phyloP scores from a whole-genome alignment of 257 asterid species.

The Capsicum baccatum region DNA sequence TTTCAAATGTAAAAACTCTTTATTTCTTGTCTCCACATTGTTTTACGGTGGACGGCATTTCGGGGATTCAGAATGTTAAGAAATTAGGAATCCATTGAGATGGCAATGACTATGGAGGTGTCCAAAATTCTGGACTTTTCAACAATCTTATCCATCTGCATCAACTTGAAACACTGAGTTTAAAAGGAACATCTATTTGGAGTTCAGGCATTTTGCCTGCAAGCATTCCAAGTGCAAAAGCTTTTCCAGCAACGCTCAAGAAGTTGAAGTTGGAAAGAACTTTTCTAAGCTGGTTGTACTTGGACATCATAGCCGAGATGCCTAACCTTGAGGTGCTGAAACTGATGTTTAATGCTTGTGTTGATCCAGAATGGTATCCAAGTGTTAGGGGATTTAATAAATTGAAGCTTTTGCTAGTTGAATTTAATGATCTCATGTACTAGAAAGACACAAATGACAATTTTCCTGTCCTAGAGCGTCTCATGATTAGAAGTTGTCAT shows the following conservation, averaged over 20 bases:
- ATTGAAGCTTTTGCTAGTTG: too few species aligned
- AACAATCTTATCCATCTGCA: background rate
- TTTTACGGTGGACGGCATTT: background rate
- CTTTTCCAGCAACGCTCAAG: conserved; percentile 37
- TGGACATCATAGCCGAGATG: too few species aligned
- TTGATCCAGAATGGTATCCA: too few species aligned
- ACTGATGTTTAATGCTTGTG: too few species aligned
- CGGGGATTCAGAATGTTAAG: background rate
- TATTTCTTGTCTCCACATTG: background rate
- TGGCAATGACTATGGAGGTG: background rate
- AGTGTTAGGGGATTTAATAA: too few species aligned
- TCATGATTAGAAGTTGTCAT: too few species aligned
- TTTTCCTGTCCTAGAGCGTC: too few species aligned
- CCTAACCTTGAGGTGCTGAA: too few species aligned
- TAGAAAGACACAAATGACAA: too few species aligned
- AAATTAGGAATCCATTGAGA: background rate
- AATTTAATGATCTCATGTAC: too few species aligned
- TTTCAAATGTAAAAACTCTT: background rate
- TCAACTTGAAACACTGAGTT: conserved; percentile 4
- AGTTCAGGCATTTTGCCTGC: background rate
- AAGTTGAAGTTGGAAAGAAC: background rate
- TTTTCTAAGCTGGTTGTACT: too few species aligned
- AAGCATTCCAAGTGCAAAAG: conserved; percentile 7
- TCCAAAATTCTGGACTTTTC: background rate
- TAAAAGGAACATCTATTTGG: background rate